Evolutionary conservation across 2,329 filamentous ascomycete genomes (phyloP).

Genomic region (Aureobasidium sp.): DNA sequence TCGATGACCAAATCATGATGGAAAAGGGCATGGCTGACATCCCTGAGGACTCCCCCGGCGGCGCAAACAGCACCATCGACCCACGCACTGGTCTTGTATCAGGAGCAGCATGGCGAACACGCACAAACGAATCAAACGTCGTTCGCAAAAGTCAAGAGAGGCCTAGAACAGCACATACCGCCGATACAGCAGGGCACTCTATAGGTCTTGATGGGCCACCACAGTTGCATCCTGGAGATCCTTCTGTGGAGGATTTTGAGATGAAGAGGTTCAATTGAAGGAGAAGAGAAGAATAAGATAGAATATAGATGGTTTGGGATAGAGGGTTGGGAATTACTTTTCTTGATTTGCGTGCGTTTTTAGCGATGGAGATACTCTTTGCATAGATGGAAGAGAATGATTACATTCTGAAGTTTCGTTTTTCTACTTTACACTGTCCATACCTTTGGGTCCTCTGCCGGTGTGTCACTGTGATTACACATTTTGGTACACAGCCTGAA

Average conservation of each 20-base stretch:
- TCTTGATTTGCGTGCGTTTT: no score
- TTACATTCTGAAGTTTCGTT: no score
- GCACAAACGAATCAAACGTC: constrained; percentile 22
- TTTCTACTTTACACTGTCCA: neutral
- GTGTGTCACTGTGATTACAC: constrained; percentile 1
- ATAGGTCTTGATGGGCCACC: neutral
- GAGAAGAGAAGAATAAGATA: no score
- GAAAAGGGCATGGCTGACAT: constrained; percentile 30
- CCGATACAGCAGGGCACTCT: neutral
- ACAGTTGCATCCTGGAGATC: constrained; percentile 2
- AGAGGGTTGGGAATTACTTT: no score
- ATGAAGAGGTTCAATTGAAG: constrained; percentile 4
- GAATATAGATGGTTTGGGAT: no score
- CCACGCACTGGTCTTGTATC: constrained; percentile 25
- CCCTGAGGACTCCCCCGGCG: constrained; percentile 20
- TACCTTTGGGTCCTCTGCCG: neutral
- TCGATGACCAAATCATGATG: constrained; percentile 23
- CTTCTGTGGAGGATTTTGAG: constrained; percentile 12
- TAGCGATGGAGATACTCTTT: no score
- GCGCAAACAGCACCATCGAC: constrained; percentile 18
- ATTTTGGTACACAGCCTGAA: constrained; percentile 9
- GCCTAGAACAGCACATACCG: neutral
- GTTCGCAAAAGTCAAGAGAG: neutral
- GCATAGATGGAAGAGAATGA: no score
- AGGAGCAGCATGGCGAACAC: constrained; percentile 21